Evolutionary conservation across 2,329 filamentous ascomycete genomes (phyloP).

Genomic region (Mariannaea sp.): DNA sequence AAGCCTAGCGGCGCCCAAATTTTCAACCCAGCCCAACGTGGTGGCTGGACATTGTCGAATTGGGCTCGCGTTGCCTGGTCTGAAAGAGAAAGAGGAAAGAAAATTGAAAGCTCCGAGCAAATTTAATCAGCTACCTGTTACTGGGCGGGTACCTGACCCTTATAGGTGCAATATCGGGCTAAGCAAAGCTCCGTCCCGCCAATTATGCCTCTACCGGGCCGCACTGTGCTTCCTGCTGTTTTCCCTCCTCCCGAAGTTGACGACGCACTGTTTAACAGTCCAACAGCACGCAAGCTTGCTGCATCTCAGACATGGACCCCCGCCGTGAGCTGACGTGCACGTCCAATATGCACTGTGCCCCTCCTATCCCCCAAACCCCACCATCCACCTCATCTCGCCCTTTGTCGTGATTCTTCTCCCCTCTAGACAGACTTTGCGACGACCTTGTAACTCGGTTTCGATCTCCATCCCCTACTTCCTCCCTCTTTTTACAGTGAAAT

Average conservation of each 20-base stretch:
- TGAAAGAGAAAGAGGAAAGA: slow-evolving; percentile 11
- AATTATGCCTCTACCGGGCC: slow-evolving; percentile 37
- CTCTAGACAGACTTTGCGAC: slow-evolving; percentile 44
- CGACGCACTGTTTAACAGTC: background rate
- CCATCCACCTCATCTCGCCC: slow-evolving; percentile 39
- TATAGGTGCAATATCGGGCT: slow-evolving; percentile 32
- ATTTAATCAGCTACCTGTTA: slow-evolving; percentile 27
- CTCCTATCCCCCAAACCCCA: slow-evolving; percentile 40
- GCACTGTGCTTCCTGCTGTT: slow-evolving; percentile 31
- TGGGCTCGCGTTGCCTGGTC: slow-evolving; percentile 9
- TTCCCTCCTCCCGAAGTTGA: slow-evolving; percentile 19
- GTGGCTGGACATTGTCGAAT: background rate
- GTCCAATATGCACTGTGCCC: slow-evolving; percentile 45
- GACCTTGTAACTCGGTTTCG: slow-evolving; percentile 31
- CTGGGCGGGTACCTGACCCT: slow-evolving; percentile 7
- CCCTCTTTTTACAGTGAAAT: slow-evolving; percentile 10
- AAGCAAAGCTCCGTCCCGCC: slow-evolving; percentile 32
- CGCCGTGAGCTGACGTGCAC: slow-evolving; percentile 18
- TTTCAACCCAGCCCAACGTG: slow-evolving; percentile 1
- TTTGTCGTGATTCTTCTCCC: slow-evolving; percentile 25
- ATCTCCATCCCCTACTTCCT: slow-evolving; percentile 4
- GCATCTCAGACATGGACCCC: slow-evolving; percentile 2
- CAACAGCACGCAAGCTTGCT: background rate
- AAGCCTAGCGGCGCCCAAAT: background rate
- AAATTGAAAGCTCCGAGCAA: slow-evolving; percentile 13